phyloP scores from a whole-genome alignment of 306 rosid species.

The Begonia masoniana region DNA sequence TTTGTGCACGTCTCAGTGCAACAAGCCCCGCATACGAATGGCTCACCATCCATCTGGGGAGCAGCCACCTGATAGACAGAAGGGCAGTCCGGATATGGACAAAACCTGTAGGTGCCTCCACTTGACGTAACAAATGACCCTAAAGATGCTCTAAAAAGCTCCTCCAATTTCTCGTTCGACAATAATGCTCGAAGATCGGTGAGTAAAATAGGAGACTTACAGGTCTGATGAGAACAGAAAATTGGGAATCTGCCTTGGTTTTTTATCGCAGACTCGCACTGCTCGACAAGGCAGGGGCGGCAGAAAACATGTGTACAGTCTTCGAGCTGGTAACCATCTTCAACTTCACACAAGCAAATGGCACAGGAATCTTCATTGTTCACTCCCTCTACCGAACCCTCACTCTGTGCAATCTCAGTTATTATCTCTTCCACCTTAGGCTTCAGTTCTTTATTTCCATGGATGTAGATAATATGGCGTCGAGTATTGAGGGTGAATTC shows the following conservation, averaged over 20 bases:
- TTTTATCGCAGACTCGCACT: slow-evolving; percentile 64
- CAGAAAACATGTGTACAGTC: slow-evolving; percentile 66
- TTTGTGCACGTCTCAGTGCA: slow-evolving; percentile 68
- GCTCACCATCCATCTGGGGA: slow-evolving; percentile 31
- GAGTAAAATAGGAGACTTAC: slow-evolving; percentile 40
- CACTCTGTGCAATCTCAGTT: slow-evolving; percentile 28
- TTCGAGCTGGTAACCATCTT: slow-evolving; percentile 63
- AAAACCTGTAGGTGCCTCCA: slow-evolving; percentile 52
- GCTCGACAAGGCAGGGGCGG: slow-evolving; percentile 60
- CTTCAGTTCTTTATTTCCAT: slow-evolving; percentile 57
- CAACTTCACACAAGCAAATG: slow-evolving; percentile 83
- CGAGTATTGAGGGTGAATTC: slow-evolving; percentile 43
- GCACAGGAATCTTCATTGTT: slow-evolving; percentile 43
- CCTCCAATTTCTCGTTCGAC: slow-evolving; percentile 57
- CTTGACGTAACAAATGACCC: slow-evolving; percentile 57
- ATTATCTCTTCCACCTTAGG: slow-evolving; percentile 47
- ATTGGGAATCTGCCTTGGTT: slow-evolving; percentile 72
- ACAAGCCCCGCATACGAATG: slow-evolving; percentile 78
- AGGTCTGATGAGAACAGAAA: slow-evolving; percentile 40
- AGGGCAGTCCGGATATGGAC: slow-evolving; percentile 94
- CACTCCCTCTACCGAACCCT: slow-evolving; percentile 21
- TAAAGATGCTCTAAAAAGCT: slow-evolving; percentile 77
- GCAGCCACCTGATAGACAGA: slow-evolving; percentile 56
- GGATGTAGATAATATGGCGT: slow-evolving; percentile 36
- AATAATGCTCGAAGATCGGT: slow-evolving; percentile 47